These are phyloP conservation scores for Parasitella parasitica DNA, from an alignment of 371 early-diverging fungal species.

Conservation along the genomic window DNA sequence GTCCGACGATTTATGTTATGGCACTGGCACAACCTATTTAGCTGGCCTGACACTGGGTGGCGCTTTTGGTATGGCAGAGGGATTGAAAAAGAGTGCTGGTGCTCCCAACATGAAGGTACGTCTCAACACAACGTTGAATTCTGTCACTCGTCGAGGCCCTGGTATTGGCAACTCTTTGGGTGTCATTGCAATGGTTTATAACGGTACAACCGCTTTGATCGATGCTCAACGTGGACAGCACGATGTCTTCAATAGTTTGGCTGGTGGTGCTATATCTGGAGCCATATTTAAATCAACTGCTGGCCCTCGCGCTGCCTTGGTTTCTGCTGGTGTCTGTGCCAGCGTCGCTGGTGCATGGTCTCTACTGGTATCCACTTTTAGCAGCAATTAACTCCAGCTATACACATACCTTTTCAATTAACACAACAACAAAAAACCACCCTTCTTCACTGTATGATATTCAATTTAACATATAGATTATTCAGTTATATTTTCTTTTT, in stretches of 20 bases:
- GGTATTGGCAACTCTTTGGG: slow-evolving; percentile 85
- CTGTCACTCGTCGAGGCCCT: slow-evolving; percentile 84
- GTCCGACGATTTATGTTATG: slow-evolving; percentile 87
- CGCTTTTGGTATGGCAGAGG: slow-evolving; percentile 78
- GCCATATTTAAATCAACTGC: slow-evolving; percentile 77
- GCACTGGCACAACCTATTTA: slow-evolving; percentile 81
- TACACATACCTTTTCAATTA: background rate
- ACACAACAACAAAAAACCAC: background rate
- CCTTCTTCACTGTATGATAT: background rate
- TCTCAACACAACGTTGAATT: slow-evolving; percentile 81
- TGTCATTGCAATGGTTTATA: slow-evolving; percentile 82
- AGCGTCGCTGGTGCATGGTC: slow-evolving; percentile 56
- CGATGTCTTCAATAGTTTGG: slow-evolving; percentile 67
- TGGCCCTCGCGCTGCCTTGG: slow-evolving; percentile 53
- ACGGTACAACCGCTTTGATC: slow-evolving; percentile 69
- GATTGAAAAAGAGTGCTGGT: slow-evolving; percentile 61
- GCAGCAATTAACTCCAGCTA: slow-evolving; percentile 21
- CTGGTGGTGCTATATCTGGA: slow-evolving; percentile 77
- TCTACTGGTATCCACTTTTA: slow-evolving; percentile 35
- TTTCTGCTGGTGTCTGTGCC: slow-evolving; percentile 63
- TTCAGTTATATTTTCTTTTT: background rate
- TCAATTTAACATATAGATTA: background rate
- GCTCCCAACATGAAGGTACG: slow-evolving; percentile 69
- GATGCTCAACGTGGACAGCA: slow-evolving; percentile 63
- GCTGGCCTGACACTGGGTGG: slow-evolving; percentile 81